phyloP scores from a whole-genome alignment of 73 alveolate species.

The Tetrahymena borealis region DNA sequence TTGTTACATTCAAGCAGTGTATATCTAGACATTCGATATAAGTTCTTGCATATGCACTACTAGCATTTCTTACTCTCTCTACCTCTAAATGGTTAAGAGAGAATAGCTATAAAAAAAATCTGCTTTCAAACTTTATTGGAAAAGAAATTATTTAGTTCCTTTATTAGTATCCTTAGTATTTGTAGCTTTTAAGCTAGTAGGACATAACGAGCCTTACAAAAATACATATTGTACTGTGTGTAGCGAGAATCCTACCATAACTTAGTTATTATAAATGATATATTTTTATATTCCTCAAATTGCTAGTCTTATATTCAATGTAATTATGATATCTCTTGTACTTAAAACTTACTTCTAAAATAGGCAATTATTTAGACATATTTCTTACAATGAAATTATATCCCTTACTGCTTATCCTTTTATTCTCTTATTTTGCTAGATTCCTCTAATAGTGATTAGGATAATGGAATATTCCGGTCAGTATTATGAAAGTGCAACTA shows the following conservation, averaged over 20 bases:
- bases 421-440: background rate
- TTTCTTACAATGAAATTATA: background rate
- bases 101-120: background rate
- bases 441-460: background rate
- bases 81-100: background rate
- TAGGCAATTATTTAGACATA: background rate
- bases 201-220: background rate
- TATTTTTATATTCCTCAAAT: background rate
- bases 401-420: background rate
- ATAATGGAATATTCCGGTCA: background rate
- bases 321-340: background rate
- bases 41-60: background rate
- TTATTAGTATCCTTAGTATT: background rate
- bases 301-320: background rate
- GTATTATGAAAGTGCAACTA: background rate
- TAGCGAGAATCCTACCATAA: background rate
- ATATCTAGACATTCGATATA: background rate
- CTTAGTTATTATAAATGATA: background rate
- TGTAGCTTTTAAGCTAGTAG: background rate
- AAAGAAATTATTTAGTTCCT: background rate
- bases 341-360: background rate
- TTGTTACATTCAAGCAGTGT: background rate
- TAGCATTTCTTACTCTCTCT: background rate
- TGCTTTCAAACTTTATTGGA: background rate
- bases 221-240: background rate